These are phyloP conservation scores for Rhodotorula diobovata DNA, from an alignment of 768 basidiomycete genomes.

Conservation along the genomic window DNA sequence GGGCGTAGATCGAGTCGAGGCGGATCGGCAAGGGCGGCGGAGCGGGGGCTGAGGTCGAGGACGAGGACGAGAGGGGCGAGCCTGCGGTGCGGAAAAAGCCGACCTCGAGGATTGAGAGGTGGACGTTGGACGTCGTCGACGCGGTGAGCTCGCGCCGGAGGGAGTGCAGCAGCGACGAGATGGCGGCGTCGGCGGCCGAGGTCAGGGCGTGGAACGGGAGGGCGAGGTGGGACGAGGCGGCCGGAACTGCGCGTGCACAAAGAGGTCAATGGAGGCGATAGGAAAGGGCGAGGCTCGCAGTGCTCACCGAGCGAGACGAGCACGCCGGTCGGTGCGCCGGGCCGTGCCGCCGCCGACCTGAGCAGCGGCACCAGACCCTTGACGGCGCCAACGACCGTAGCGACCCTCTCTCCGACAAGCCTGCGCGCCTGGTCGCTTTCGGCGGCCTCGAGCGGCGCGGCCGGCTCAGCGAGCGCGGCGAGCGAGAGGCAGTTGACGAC, in stretches of 20 bases:
- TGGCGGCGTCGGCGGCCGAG: conserved; percentile 21
- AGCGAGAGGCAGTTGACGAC: conserved; percentile 67
- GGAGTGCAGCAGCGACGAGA: conserved; percentile 29
- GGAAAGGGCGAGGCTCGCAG: background rate
- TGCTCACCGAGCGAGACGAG: conserved; percentile 23
- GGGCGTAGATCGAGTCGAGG: conserved; percentile 26
- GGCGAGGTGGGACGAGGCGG: conserved; percentile 20
- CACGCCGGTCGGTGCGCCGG: conserved; percentile 14
- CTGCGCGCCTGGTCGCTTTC: conserved; percentile 12
- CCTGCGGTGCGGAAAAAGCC: conserved; percentile 24
- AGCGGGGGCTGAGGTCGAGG: background rate
- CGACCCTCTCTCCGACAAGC: conserved; percentile 23
- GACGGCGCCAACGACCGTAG: conserved; percentile 16
- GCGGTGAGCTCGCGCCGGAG: conserved; percentile 35
- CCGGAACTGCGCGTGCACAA: conserved; percentile 11
- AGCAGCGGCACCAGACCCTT: conserved; percentile 39
- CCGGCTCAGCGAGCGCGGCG: background rate
- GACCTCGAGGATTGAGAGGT: conserved; percentile 24
- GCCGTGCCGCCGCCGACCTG: conserved; percentile 12
- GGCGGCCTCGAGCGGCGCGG: conserved; percentile 36
- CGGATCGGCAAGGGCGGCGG: conserved; percentile 20
- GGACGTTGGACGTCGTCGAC: background rate
- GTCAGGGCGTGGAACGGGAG: conserved; percentile 33
- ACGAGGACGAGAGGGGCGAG: background rate
- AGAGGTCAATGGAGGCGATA: rapidly evolving